Conservation (phyloP, 208 protist species). For the Wallacemonas rigidus region DNA sequence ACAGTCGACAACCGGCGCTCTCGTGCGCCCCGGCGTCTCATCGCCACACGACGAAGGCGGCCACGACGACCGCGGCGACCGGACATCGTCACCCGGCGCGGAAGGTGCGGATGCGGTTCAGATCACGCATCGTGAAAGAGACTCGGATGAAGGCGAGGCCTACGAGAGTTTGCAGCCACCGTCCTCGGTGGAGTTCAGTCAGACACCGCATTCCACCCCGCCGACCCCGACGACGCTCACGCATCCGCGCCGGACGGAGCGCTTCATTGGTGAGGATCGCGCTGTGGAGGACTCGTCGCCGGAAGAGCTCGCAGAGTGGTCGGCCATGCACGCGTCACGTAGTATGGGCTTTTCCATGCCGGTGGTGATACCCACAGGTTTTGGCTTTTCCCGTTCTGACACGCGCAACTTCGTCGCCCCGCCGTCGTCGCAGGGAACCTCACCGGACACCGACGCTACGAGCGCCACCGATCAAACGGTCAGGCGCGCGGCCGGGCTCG, state of each 20-base stretch:
- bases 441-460: no score
- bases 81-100: no score
- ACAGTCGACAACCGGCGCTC: no score
- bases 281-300: neutral
- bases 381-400: neutral
- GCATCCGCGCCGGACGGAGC: neutral
- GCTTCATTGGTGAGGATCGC: neutral
- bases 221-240: neutral
- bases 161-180: neutral
- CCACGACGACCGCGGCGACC: no score
- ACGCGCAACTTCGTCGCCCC: slow-evolving; percentile 12
- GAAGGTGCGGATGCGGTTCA: no score
- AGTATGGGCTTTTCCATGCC: slow-evolving; percentile 6
- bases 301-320: slow-evolving; percentile 1
- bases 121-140: no score
- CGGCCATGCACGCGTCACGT: slow-evolving; percentile 3
- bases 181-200: neutral
- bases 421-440: neutral
- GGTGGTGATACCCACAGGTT: neutral
- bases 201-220: neutral
- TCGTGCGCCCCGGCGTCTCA: no score
- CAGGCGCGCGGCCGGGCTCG: no score
- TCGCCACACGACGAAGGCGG: no score
- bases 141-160: no score
- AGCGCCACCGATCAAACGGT: no score